Conservation (phyloP, 1,284 basidiomycete species). For the Moniliophthora roreri region DNA sequence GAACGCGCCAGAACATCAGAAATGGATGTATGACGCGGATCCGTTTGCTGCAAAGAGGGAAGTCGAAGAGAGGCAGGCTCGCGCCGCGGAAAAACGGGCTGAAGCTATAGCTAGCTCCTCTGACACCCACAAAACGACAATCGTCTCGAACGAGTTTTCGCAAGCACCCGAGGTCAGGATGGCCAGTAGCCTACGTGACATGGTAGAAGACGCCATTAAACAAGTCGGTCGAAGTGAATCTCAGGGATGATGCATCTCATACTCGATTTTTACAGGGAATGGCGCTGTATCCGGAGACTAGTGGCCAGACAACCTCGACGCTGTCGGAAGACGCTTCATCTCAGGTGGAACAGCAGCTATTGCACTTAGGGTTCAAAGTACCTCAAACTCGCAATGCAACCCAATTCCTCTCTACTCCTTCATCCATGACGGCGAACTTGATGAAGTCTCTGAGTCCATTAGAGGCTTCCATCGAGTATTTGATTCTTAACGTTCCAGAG, state of each 20-base stretch:
- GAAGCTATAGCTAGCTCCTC: conserved; percentile 19
- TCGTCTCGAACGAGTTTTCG: conserved; percentile 51
- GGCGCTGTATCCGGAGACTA: conserved; percentile 51
- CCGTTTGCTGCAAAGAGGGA: conserved; percentile 76
- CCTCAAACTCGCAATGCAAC: conserved; percentile 50
- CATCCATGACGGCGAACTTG: conserved; percentile 51
- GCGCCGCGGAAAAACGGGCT: conserved; percentile 44
- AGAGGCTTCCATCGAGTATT: conserved; percentile 73
- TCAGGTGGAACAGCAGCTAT: conserved; percentile 44
- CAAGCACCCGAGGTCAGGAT: conserved; percentile 85
- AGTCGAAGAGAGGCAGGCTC: conserved; percentile 65
- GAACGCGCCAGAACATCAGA: conserved; percentile 63
- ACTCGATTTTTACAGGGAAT: conserved; percentile 39
- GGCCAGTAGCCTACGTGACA: conserved; percentile 73
- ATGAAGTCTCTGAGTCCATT: conserved; percentile 48
- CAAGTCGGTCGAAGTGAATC: conserved; percentile 43
- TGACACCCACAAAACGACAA: conserved; percentile 1
- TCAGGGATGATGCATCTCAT: conserved; percentile 7
- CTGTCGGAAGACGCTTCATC: conserved; percentile 47
- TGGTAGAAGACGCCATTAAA: conserved; percentile 83
- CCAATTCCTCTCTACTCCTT: conserved; percentile 52
- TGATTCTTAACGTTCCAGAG: conserved; percentile 76
- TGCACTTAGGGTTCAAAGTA: conserved; percentile 55
- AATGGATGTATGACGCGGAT: conserved; percentile 86
- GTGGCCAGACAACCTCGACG: conserved; percentile 42